A percentile compares a stretch with the other conserved stretches of the same genome.
These are phyloP conservation scores for Acanthamoeba pearcei DNA, from an alignment of 208 protist species.

Conservation along the genomic window DNA sequence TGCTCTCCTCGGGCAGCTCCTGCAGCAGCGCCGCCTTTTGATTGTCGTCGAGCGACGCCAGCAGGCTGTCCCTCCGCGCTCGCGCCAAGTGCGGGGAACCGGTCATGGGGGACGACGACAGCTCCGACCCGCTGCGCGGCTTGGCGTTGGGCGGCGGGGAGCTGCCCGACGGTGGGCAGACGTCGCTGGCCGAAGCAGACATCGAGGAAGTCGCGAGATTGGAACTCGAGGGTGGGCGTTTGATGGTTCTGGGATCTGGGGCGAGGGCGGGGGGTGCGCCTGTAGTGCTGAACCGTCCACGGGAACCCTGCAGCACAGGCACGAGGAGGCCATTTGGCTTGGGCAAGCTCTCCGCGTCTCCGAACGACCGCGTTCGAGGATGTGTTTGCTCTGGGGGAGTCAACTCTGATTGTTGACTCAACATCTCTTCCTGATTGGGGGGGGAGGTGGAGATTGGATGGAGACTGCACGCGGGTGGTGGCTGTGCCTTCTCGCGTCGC, in stretches of 20 bases:
- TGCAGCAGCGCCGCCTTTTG: conserved; percentile 33
- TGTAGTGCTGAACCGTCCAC: not conserved
- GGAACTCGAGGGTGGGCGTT: not conserved
- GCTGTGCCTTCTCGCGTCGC: too few species aligned
- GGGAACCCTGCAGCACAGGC: not conserved
- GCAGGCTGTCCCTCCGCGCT: not conserved
- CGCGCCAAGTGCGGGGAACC: not conserved
- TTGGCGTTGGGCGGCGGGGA: not conserved
- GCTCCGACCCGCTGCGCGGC: not conserved
- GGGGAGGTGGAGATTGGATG: not conserved
- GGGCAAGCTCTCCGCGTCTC: not conserved
- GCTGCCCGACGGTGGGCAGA: not conserved
- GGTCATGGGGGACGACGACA: not conserved
- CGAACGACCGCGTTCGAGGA: not conserved
- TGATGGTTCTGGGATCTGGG: not conserved
- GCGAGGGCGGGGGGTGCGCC: not conserved
- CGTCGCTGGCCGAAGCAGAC: not conserved
- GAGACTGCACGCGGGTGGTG: too few species aligned
- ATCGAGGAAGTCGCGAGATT: not conserved
- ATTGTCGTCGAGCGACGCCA: conserved; percentile 17
- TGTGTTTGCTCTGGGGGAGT: not conserved
- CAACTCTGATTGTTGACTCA: not conserved
- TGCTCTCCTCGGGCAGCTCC: conserved; percentile 50
- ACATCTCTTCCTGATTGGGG: not conserved
- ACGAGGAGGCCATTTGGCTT: not conserved